Evolutionary conservation across 1,284 basidiomycete genomes (phyloP).

Genomic region (Malassezia psittaci): DNA sequence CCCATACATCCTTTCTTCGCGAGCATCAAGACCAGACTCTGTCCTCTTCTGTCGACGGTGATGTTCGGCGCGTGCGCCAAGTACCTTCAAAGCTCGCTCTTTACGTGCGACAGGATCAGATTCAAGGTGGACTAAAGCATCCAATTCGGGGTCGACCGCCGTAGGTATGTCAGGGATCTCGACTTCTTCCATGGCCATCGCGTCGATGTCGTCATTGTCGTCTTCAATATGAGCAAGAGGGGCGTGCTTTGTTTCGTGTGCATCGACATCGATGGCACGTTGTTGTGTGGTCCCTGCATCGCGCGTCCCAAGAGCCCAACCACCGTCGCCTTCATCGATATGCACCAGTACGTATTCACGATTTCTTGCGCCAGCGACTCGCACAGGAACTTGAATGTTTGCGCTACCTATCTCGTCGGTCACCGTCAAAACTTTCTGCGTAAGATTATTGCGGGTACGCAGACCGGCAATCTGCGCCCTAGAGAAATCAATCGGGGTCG

Average conservation of each 20-base stretch:
- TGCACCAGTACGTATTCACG: constrained; percentile 85
- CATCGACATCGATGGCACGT: constrained; percentile 70
- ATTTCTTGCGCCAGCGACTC: constrained; percentile 88
- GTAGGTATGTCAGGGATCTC: constrained; percentile 22
- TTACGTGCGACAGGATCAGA: constrained; percentile 25
- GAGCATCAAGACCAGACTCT: constrained; percentile 26
- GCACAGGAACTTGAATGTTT: constrained; percentile 70
- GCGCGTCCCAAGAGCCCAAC: constrained; percentile 83
- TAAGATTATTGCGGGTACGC: constrained; percentile 76
- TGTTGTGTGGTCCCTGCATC: constrained; percentile 62
- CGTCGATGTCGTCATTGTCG: constrained; percentile 19
- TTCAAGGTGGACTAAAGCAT: constrained; percentile 21
- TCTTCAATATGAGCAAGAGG: constrained; percentile 22
- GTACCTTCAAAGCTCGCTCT: constrained; percentile 27
- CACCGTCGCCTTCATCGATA: constrained; percentile 69
- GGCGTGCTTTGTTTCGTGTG: constrained; percentile 25
- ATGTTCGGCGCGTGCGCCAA: constrained; percentile 26
- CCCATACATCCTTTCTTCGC: constrained; percentile 18
- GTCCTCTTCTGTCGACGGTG: constrained; percentile 29
- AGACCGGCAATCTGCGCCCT: constrained; percentile 70
- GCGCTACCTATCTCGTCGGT: constrained; percentile 85
- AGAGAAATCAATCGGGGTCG: constrained; percentile 85
- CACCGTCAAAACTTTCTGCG: constrained; percentile 85
- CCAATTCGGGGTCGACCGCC: constrained; percentile 24
- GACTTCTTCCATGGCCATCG: constrained; percentile 39